Evolutionary conservation across 768 basidiomycete genomes (phyloP), one percentile per base, ranked within the genome.

Genomic region (Termitomyces sp.): DNA sequence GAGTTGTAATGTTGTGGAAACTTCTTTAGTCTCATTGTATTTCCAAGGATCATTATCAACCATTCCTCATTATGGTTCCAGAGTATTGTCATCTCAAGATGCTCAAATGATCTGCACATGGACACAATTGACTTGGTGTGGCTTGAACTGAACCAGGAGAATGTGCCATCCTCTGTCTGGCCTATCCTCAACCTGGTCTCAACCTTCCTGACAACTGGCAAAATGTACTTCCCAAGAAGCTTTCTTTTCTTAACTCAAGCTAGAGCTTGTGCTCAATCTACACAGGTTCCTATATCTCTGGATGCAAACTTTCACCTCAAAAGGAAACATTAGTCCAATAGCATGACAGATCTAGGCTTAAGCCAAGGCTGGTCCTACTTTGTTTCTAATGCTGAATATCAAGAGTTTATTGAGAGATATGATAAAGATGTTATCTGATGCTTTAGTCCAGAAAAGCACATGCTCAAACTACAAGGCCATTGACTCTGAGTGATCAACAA

Each of bases 101-200:
- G 59, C 53, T 72, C 58, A 59, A 70, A 59, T 60, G 70, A 10
- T 55, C 62, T 49, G 64, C 71, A 27, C 40, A 69, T 47, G 63
- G 69, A 40, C 67, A 72, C 60, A 61, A 68, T 58, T 61, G 62
- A 58, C 60, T 0, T 12, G n/a, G n/a, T n/a, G n/a, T n/a, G n/a
- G n/a, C 20, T 3, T 59, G 39, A 3, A 72, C 72, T 0, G 27
- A 52, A 33, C 51, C 54, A 14, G 73, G 73, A 0, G 65, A 70
- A 57, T 62, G 68, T 18, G 70, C 69, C 0, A 55, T 75, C 1
- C 45, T 61, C 1, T 77, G 74, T 46, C 72, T 70, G 2, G 71
- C 71, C 0, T 76, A 75, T 56, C 76, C 75, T 0, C 68, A 68
- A 0, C 71, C 68, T 0, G 68, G 62, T 0, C 62, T 68, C 1